phyloP scores from a whole-genome alignment of 2,329 filamentous ascomycete genomes.

The Byssoonygena ceratinophila region DNA sequence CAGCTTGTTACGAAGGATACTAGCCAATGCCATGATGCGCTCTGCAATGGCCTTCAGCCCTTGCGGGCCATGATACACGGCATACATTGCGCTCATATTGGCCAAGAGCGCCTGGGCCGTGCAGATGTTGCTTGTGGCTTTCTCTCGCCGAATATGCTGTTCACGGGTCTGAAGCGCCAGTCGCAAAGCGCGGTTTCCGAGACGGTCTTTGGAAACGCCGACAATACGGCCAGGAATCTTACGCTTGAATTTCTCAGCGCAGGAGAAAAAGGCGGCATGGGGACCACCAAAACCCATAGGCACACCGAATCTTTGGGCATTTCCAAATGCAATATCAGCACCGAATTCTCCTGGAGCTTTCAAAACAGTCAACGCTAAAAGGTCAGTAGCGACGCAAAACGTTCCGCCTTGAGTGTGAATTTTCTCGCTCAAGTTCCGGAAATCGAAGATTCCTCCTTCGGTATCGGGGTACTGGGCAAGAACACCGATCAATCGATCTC shows the following conservation, averaged over 20 bases:
- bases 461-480: conserved; percentile 94
- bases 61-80: conserved; percentile 79
- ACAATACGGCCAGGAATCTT: conserved; percentile 88
- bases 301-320: conserved; percentile 80
- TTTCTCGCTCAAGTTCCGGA: conserved; percentile 59
- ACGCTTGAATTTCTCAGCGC: conserved; percentile 80
- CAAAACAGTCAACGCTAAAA: conserved; percentile 74
- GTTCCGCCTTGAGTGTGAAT: conserved; percentile 69
- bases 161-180: conserved; percentile 85
- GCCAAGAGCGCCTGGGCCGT: conserved; percentile 87
- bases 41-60: conserved; percentile 77
- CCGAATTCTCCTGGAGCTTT: conserved; percentile 90
- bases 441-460: conserved; percentile 67
- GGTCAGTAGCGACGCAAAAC: conserved; percentile 79
- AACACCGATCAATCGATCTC: conserved; percentile 74
- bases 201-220: conserved; percentile 80
- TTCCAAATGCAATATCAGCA: conserved; percentile 90
- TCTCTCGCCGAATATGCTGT: conserved; percentile 91
- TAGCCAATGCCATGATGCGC: conserved; percentile 60
- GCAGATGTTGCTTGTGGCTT: conserved; percentile 95
- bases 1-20: conserved; percentile 56
- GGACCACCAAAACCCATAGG: conserved; percentile 87
- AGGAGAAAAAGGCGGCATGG: conserved; percentile 94
- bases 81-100: conserved; percentile 94
- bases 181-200: conserved; percentile 69